Percentiles rank a stretch among this genome's conserved stretches.
Evolutionary conservation across 2,329 filamentous ascomycete species (phyloP).

Genomic region (Aaosphaeria pasadenensis): DNA sequence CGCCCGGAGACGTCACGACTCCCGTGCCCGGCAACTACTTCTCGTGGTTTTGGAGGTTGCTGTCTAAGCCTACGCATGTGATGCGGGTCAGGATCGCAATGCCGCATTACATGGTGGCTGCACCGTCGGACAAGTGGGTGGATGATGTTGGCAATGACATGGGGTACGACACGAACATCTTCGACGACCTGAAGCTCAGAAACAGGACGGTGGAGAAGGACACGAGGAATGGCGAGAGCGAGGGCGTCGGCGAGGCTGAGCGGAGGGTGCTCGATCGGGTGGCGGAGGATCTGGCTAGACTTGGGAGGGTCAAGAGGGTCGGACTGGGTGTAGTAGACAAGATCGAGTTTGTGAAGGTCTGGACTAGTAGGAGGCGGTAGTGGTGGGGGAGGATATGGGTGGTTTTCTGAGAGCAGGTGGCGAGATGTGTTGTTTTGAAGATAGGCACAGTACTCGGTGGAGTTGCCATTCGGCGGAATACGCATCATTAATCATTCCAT

Average conservation of each 20-base stretch:
- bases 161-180: slow-evolving; percentile 32
- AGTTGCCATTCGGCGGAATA: no score
- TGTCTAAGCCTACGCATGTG: slow-evolving; percentile 80
- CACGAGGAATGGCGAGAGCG: slow-evolving; percentile 16
- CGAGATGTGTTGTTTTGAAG: no score
- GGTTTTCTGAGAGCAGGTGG: no score
- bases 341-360: slow-evolving; percentile 72
- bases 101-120: slow-evolving; percentile 45
- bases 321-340: slow-evolving; percentile 83
- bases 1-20: slow-evolving; percentile 84
- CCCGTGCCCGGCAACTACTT: slow-evolving; percentile 74
- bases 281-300: slow-evolving; percentile 78
- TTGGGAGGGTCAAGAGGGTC: slow-evolving; percentile 86
- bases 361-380: slow-evolving; percentile 46
- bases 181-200: slow-evolving; percentile 24
- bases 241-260: slow-evolving; percentile 53
- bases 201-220: slow-evolving; percentile 16
- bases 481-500: no score
- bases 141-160: slow-evolving; percentile 11
- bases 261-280: slow-evolving; percentile 72
- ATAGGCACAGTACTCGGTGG: no score
- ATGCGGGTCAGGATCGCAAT: slow-evolving; percentile 90
- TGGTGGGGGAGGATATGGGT: background rate
- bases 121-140: slow-evolving; percentile 7
- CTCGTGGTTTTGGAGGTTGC: slow-evolving; percentile 79